phyloP scores from a whole-genome alignment of 441 rosid species.

The Populus tomentosa region DNA sequence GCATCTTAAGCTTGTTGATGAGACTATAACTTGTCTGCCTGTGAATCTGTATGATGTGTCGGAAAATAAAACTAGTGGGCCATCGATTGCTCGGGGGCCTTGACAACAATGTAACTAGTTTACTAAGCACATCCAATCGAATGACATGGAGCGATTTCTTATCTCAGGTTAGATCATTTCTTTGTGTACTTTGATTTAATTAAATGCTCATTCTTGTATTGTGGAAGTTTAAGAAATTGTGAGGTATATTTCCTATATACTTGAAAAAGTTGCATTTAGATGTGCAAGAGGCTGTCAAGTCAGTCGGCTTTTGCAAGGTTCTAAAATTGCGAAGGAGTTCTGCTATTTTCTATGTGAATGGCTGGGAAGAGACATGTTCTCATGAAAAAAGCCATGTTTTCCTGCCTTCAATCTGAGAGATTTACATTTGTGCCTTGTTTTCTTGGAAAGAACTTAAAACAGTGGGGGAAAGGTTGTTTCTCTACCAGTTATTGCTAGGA shows the following conservation, averaged over 20 bases:
- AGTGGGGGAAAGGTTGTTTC: not conserved
- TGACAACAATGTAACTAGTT: conserved; percentile 35
- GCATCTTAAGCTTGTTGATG: not conserved
- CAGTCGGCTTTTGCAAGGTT: not conserved
- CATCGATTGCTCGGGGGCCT: conserved; percentile 50
- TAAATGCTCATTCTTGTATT: not conserved
- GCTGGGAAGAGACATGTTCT: not conserved
- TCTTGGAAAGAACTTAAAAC: not conserved
- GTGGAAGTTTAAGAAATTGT: not conserved
- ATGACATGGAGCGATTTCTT: conserved; percentile 23
- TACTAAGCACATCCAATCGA: conserved; percentile 30
- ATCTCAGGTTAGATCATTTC: conserved; percentile 42
- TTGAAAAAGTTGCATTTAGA: too few relatives aligned
- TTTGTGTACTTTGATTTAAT: not conserved
- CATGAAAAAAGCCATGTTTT: not conserved
- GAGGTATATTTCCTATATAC: not conserved
- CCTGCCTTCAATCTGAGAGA: not conserved
- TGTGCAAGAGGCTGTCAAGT: not conserved
- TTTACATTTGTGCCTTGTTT: not conserved
- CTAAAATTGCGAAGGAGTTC: not conserved
- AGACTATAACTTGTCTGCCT: not conserved
- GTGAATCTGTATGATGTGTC: not conserved
- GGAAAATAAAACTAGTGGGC: conserved; percentile 28
- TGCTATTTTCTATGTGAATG: not conserved
- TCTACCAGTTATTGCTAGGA: not conserved